Evolutionary conservation across 306 rosid genomes (phyloP), one percentile per base, ranked within the genome.

Genomic region (Nissolia schottii): DNA sequence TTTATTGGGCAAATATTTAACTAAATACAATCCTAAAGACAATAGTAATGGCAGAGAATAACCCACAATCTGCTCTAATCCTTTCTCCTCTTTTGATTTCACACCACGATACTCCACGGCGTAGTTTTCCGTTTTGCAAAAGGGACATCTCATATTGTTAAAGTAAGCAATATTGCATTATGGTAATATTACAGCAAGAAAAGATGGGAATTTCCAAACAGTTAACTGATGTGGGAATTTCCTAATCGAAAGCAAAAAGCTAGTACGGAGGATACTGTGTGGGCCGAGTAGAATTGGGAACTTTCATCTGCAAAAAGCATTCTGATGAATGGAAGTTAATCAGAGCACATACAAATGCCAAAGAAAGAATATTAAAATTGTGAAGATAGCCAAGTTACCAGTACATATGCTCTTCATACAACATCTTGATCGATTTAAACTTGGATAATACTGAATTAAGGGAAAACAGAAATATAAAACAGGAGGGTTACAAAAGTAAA

Each of bases 291-390:
- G 99, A 91, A 82, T 95, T 95, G 50, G 99, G 99, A 77, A 95
- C 99, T 87, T 89, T 95, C 99, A 95, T 95, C 93, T 95, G 97
- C 85, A 95, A 81, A 85, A 95, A 95, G 74, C 99, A 95, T 83
- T 95, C 99, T 95, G 92, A 71, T 46, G 23, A 68, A 77, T 67
- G 58, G 79, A 80, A 85, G 50, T 22, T 41, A 73, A 70, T 85
- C 80, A 87, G 79, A 34, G 62, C 31, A 29, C 45, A 48, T 54
- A 45, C 18, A 59, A 67, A 60, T 53, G 54, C 70, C 25, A 61
- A 48, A 15, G 27, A 51, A 18, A 63, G 46, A 41, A 72, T 34
- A 64, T 18, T 63, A 38, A 46, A 63, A 55, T 34, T 27, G 31
- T 12, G 28, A 73, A 74, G 53, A 32, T 9, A 51, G 50, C 71